phyloP scores from a whole-genome alignment of 1,139 yeast genomes.

The Nakaseomyces delphensis region DNA sequence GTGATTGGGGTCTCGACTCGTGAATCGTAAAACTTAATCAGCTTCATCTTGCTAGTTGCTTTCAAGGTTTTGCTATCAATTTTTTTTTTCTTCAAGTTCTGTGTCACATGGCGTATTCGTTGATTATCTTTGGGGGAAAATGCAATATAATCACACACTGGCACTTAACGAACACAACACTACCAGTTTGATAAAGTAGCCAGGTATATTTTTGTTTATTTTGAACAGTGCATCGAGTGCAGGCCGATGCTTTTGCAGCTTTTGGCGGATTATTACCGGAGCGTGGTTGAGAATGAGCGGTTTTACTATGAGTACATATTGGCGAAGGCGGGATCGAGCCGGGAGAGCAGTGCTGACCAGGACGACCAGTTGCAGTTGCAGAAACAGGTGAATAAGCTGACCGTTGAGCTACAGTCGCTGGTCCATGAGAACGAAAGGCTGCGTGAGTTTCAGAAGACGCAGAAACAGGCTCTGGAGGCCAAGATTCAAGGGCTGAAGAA shows the following conservation, averaged over 20 bases:
- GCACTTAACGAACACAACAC: too few relatives aligned
- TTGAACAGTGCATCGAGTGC: too few relatives aligned
- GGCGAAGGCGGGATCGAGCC: neutral
- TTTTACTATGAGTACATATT: constrained; percentile 4
- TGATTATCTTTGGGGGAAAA: too few relatives aligned
- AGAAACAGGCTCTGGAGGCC: constrained; percentile 3
- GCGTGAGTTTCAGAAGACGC: constrained; percentile 5
- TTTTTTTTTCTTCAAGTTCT: neutral
- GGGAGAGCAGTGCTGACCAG: neutral
- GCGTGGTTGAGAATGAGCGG: constrained; percentile 5
- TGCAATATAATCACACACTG: neutral
- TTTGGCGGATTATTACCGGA: constrained; percentile 2
- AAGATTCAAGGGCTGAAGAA: constrained; percentile 5
- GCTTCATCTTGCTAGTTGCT: too few relatives aligned
- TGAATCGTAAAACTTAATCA: neutral
- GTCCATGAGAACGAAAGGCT: constrained; percentile 5
- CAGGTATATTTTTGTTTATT: too few relatives aligned
- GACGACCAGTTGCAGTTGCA: constrained; percentile 4
- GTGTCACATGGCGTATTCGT: too few relatives aligned
- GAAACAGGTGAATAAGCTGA: constrained; percentile 3
- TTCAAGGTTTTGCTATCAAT: neutral
- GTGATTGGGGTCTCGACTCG: too few relatives aligned
- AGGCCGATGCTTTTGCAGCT: constrained; percentile 3
- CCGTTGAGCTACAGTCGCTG: constrained; percentile 4
- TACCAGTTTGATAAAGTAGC: too few relatives aligned